A percentile compares a stretch with the other conserved stretches of the same genome.
Conservation (phyloP, 2,329 filamentous ascomycete species). For the Phialemoniopsis sp. region DNA sequence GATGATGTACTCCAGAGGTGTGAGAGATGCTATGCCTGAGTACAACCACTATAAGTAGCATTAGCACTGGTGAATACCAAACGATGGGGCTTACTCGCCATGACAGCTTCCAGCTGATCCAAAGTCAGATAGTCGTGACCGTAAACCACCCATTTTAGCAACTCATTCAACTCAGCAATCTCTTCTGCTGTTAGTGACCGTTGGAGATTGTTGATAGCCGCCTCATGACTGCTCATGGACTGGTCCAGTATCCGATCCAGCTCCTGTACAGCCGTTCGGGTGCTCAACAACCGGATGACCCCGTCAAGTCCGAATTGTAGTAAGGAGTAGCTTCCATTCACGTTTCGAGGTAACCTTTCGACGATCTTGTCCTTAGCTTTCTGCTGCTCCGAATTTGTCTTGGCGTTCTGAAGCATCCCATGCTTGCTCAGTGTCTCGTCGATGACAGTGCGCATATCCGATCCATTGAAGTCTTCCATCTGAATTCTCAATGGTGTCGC, state of each 20-base stretch:
- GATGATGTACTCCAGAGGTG: conserved; percentile 14
- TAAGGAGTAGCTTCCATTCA: conserved; percentile 12
- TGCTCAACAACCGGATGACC: conserved; percentile 12
- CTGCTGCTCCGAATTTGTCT: conserved; percentile 12
- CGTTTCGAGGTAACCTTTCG: conserved; percentile 10
- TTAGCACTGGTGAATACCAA: too few species aligned
- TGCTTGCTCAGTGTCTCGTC: conserved; percentile 10
- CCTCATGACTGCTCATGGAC: conserved; percentile 13
- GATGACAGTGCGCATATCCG: conserved; percentile 15
- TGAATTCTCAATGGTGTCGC: conserved; percentile 5
- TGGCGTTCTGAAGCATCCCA: conserved; percentile 11
- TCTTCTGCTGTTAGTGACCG: conserved; percentile 13
- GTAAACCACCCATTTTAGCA: conserved; percentile 19
- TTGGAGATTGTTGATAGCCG: conserved; percentile 16
- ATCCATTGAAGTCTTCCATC: conserved; percentile 12
- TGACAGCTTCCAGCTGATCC: conserved; percentile 15
- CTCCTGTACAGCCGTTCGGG: conserved; percentile 10
- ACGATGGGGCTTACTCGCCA: conserved; percentile 12
- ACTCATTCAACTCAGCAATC: conserved; percentile 18
- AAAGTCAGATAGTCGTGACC: conserved; percentile 7
- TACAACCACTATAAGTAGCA: conserved; percentile 9
- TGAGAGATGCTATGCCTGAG: conserved; percentile 14
- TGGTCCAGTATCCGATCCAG: conserved; percentile 12
- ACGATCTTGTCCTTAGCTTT: conserved; percentile 12
- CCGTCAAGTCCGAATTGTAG: conserved; percentile 12